Evolutionary conservation across 352 stramenopile species (phyloP).

Genomic region (Globisporangium camurandrum): DNA sequence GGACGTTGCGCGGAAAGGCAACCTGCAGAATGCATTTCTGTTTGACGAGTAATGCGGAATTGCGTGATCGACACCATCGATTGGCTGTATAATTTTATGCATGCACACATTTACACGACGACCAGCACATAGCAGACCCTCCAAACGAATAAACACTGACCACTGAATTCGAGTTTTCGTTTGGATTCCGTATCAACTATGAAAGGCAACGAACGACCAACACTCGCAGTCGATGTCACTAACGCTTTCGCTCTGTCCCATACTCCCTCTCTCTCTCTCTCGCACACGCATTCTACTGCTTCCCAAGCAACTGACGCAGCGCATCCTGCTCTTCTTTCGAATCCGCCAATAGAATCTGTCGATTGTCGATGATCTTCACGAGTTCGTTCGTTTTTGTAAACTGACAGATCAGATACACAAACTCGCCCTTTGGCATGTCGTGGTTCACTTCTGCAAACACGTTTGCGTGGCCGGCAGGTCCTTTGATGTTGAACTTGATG

Average conservation of each 20-base stretch:
- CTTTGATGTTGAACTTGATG: conserved; percentile 95
- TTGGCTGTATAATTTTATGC: not conserved
- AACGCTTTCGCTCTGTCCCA: too few relatives aligned
- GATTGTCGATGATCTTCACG: conserved; percentile 91
- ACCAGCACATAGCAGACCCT: too few relatives aligned
- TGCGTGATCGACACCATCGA: not conserved
- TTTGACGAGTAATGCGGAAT: too few relatives aligned
- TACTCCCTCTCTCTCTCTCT: too few relatives aligned
- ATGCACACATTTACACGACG: not conserved
- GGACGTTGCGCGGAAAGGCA: conserved; percentile 41
- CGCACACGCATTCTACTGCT: too few relatives aligned
- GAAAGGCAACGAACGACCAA: too few relatives aligned
- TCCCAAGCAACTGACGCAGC: conserved; percentile 63
- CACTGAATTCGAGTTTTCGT: too few relatives aligned
- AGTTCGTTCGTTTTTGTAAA: conserved; percentile 88
- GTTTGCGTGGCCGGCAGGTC: conserved; percentile 78
- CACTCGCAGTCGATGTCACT: too few relatives aligned
- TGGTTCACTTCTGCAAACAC: conserved; percentile 92
- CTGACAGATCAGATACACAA: conserved; percentile 94
- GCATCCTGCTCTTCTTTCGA: conserved; percentile 74
- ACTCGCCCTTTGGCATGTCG: conserved; percentile 91
- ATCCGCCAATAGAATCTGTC: conserved; percentile 72
- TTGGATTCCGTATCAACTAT: too few relatives aligned
- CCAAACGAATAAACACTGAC: too few relatives aligned
- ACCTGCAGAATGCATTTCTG: conserved; percentile 57